Conservation (phyloP, 306 rosid genomes). For the Sicyos baderoa region DNA sequence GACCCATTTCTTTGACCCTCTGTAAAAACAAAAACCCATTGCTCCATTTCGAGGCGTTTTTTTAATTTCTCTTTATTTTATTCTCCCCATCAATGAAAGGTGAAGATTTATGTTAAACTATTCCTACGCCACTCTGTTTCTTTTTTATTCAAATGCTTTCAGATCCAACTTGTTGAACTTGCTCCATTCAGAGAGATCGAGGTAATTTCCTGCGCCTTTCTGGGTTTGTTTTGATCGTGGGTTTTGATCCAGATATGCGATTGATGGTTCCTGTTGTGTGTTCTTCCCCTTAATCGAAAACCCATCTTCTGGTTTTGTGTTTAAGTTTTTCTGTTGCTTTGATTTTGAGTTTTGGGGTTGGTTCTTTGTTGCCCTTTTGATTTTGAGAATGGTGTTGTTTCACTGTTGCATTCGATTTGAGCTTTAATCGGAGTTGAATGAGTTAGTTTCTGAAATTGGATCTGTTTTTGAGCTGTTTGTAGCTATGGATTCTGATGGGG, state of each 20-base stretch:
- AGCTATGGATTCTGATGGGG: constrained; percentile 12
- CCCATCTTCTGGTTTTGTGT: not conserved
- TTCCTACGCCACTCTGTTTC: constrained; percentile 1
- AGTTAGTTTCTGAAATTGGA: constrained; percentile 4
- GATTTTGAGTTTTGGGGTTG: not conserved
- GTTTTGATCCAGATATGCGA: not conserved
- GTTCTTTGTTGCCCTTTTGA: not conserved
- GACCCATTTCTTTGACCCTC: constrained; percentile 10
- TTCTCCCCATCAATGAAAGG: constrained; percentile 10
- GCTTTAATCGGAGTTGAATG: not conserved
- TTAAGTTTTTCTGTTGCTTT: not conserved
- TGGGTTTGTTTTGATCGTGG: constrained; percentile 4
- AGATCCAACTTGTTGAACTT: constrained; percentile 40
- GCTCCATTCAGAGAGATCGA: not conserved
- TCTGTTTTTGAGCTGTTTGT: not conserved
- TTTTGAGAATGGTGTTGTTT: not conserved
- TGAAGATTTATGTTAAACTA: constrained; percentile 24
- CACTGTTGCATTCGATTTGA: constrained; percentile 27
- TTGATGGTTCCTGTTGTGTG: not conserved
- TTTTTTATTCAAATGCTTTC: constrained; percentile 32
- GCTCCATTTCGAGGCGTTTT: constrained; percentile 18
- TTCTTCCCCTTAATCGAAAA: constrained; percentile 1
- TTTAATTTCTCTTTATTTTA: not conserved
- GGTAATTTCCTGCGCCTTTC: not conserved
- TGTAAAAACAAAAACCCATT: constrained; percentile 41